Evolutionary conservation across 371 early-diverging fungal genomes (phyloP).

Genomic region (Mortierella sp.): DNA sequence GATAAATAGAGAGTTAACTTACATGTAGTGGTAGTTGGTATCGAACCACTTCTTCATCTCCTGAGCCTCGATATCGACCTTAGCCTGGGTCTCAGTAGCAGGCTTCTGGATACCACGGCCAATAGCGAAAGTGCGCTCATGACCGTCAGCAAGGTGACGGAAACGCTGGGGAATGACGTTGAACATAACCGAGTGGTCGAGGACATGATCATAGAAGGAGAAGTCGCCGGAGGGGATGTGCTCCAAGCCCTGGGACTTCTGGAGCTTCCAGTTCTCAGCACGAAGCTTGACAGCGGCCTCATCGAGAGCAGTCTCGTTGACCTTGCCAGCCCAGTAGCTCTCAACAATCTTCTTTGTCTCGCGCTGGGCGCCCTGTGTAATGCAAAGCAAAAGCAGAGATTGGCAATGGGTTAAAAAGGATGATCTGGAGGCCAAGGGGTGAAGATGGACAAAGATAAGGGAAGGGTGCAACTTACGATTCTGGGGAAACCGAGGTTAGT

Average conservation of each 20-base stretch:
- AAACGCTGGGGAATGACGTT: slow-evolving; percentile 84
- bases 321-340: slow-evolving; percentile 93
- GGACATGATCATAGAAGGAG: slow-evolving; percentile 95
- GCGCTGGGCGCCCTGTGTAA: slow-evolving; percentile 76
- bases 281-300: slow-evolving; percentile 83
- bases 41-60: slow-evolving; percentile 98
- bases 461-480: slow-evolving; percentile 53
- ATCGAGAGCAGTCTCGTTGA: slow-evolving; percentile 76
- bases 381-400: neutral
- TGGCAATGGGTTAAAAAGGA: neutral
- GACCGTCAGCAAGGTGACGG: slow-evolving; percentile 63
- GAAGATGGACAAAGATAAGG: neutral
- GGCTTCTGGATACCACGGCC: slow-evolving; percentile 91
- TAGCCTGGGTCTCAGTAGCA: slow-evolving; percentile 65
- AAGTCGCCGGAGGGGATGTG: slow-evolving; percentile 95
- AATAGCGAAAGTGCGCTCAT: slow-evolving; percentile 97
- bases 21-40: slow-evolving; percentile 90
- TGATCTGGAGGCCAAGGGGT: neutral
- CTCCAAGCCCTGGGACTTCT: slow-evolving; percentile 79
- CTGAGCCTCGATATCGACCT: slow-evolving; percentile 92
- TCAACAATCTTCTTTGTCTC: slow-evolving; percentile 92
- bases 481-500: slow-evolving; percentile 85
- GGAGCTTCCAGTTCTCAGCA: slow-evolving; percentile 89
- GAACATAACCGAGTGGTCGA: slow-evolving; percentile 86
- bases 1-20: neutral